These are phyloP conservation scores for Candida quercuum DNA, from an alignment of 805 yeast genomes.

Conservation along the genomic window DNA sequence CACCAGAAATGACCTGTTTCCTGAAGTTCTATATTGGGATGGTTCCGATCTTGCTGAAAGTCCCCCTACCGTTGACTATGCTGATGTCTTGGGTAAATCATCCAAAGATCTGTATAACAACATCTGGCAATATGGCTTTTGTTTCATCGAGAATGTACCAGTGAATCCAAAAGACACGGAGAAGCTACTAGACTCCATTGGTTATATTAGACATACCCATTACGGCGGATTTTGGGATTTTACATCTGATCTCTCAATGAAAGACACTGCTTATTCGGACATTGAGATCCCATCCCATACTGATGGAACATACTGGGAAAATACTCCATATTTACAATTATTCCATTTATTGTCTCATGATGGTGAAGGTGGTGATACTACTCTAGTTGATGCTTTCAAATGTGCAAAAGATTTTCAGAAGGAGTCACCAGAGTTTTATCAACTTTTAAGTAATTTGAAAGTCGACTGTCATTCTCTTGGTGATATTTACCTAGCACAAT, in stretches of 20 bases:
- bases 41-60: constrained; percentile 28
- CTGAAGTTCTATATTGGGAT: constrained; percentile 39
- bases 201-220: constrained; percentile 62
- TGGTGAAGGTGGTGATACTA: constrained; percentile 63
- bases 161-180: constrained; percentile 55
- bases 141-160: constrained; percentile 57
- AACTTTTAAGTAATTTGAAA: constrained; percentile 41
- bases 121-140: constrained; percentile 44
- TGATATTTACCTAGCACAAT: constrained; percentile 60
- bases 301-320: constrained; percentile 72
- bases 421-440: constrained; percentile 45
- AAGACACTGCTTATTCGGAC: constrained; percentile 70
- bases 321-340: constrained; percentile 66
- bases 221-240: constrained; percentile 83
- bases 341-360: constrained; percentile 63
- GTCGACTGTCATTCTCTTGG: constrained; percentile 77
- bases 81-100: constrained; percentile 36
- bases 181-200: constrained; percentile 47
- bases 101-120: constrained; percentile 15
- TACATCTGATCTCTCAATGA: constrained; percentile 60
- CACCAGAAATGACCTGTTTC: constrained; percentile 32
- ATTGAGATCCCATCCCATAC: constrained; percentile 61
- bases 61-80: constrained; percentile 34
- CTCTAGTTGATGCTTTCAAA: constrained; percentile 60
- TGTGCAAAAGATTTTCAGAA: constrained; percentile 47